Evolutionary conservation across 306 rosid species (phyloP), one percentile per base, ranked within the genome.

Genomic region (Pterocarpus santalinus): DNA sequence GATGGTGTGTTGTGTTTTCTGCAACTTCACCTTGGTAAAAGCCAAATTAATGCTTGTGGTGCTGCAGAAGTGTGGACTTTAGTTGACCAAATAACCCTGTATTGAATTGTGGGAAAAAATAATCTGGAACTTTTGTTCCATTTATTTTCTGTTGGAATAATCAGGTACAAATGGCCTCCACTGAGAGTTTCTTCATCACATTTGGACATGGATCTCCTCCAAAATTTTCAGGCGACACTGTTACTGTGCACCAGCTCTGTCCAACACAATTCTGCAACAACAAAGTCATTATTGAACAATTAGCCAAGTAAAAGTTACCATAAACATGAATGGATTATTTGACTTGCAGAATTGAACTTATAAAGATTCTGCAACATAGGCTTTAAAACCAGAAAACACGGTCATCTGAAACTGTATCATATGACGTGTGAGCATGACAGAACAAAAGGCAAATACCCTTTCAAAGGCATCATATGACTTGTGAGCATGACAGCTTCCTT

Each of bases 181-280:
- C 98, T 1, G 98, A 88, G 82, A 96, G 98, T 87, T 92, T 93
- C 91, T 96, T 96, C 97, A 96, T 86, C 44, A 96, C 90, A 69
- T 83, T 92, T 47, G 97, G 98, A 84, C 99, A 96, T 33, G 99
- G 98, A 87, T 93, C 99, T 68, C 99, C 99, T 68, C 99, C 99
- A 33, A 96, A 96, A 71, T 82, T 90, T 75, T 86, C 95, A 5
- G 97, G 94, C 2, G 89, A 88, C n/a, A 92, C 94, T 0, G 95
- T 85, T 55, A 96, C 97, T 2, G 90, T 73, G 83, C 98, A 96
- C 65, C 83, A 90, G 83, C 74, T 96, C 82, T 86, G 94, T 65
- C 99, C 99, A 28, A 96, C 65, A 85, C 98, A 96, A 69, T 78
- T 90, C 98, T 93, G 97, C 89, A 86, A 83, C 57, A 80, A 65